Base-by-base conservation (phyloP, 805 yeast genomes). In the Metahyphopichia silvanorum region DNA sequence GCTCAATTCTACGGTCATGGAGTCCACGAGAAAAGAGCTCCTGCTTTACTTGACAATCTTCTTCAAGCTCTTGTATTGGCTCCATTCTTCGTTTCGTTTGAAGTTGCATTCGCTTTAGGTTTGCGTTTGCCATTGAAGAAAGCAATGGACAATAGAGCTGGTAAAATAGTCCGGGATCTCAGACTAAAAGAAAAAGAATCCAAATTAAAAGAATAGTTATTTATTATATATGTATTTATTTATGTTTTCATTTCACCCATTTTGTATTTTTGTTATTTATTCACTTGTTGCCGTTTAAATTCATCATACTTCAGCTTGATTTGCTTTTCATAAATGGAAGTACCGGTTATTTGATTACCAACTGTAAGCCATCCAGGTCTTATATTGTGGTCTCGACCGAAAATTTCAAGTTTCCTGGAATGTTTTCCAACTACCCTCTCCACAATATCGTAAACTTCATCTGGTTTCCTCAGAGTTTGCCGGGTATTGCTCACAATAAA, bases 361-460 rank as follows among this genome's bases (percentile, higher is more conserved):
- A 87, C 74, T 0, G 94, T 86, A 33, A 89, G 62, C 97, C 98
- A 91, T 0, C 96, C 96, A 0, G 87, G 84, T 22, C 96, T 70
- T 1, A 82, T 69, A 49, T 91, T 89, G 49, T 86, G 91, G 42
- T 80, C 83, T 35, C 95, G 71, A 4, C 97, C 97, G 60, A 89
- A 89, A 2, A 91, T 77, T 55, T 91, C 97, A 19, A 91, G 64
- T 50, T 91, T 89, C 18, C 94, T 66, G 4, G 88, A 74, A 37
- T 79, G 75, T 3, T 66, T 66, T 0, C 96, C 97, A 4, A 82
- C 96, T 25, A 89, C 51, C 37, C 96, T 64, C 44, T 91, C 97
- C 10, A 84, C 82, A 39, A 91, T 77, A 6, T 82, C 93, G 52
- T 89, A 89, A 10, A 74, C 66, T 50, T 89, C 96, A 53, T 86